Base-by-base conservation (phyloP, 306 rosid genomes). In the Alnus glutinosa region DNA sequence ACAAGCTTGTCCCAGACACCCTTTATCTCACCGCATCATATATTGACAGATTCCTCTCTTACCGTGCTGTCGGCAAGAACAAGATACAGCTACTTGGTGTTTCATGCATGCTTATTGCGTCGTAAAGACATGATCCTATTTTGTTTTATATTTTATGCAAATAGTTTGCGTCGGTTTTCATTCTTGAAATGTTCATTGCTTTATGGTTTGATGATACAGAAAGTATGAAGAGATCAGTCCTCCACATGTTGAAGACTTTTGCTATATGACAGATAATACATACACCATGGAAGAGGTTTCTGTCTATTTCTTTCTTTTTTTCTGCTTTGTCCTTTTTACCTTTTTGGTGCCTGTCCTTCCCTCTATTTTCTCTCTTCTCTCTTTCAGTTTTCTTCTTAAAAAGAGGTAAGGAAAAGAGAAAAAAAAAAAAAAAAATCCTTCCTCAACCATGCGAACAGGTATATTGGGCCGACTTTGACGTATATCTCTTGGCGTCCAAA, bases 21-120 rank as follows among this genome's bases (percentile, higher is more conserved):
- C 19, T 88, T 16, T 85, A 75, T 74, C 81, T 88, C 52, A 76
- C 86, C 9, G 81, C 81, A n/a, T 80, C 86, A 55, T 75, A 71
- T 42, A 8, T 88, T 18, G 89, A 88, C 81, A 79, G 87, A 59
- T 85, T 73, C 79, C 80, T 88, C 18, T 85, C 91, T 55, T 39
- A 76, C 1, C 64, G 71, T 58, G 71, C 70, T 34, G 42, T 88
- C 78, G 58, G 62, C 71, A 75, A 46, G 67, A 70, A 34, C 49
- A 79, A 74, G 71, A 80, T 88, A 13, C 91, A 88, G 78, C 89
- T 88, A 61, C 83, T 88, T 39, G 91, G 87, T 28, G 89, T 85
- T 74, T 73, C 80, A 46, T 81, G 83, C 78, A 81, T 87, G 90
- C 75, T 81, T 48, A 70, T 81, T 81, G 88, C 90, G 72, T 81